Evolutionary conservation across 192 early-diverging fungal genomes (phyloP).

Genomic region (Nowakowskiella sp.): DNA sequence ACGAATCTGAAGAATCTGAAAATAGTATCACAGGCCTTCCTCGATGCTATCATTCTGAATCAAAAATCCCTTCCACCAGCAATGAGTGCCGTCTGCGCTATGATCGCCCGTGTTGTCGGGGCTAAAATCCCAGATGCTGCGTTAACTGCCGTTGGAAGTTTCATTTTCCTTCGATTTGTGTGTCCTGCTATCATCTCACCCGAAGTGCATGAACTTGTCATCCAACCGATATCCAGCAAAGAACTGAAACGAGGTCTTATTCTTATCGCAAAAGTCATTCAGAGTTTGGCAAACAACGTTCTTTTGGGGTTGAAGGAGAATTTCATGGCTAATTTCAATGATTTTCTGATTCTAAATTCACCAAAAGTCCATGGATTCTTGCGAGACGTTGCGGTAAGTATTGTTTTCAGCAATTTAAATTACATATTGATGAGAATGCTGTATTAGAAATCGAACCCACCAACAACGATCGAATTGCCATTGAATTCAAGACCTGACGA

Average conservation of each 20-base stretch:
- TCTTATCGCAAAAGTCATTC: constrained; percentile 89
- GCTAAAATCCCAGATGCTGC: constrained; percentile 73
- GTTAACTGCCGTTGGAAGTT: constrained; percentile 83
- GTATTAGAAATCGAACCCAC: neutral
- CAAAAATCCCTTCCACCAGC: constrained; percentile 56
- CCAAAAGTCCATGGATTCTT: constrained; percentile 72
- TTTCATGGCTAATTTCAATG: constrained; percentile 89
- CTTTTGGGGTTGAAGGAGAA: constrained; percentile 89
- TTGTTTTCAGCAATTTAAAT: neutral
- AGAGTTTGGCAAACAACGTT: constrained; percentile 93
- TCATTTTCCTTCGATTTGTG: constrained; percentile 92
- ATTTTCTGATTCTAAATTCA: constrained; percentile 76
- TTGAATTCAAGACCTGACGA: constrained; percentile 6
- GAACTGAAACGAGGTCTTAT: constrained; percentile 81
- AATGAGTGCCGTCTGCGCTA: constrained; percentile 75
- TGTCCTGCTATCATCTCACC: constrained; percentile 93
- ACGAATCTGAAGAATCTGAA: constrained; percentile 75
- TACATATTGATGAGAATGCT: neutral
- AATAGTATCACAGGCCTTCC: constrained; percentile 61
- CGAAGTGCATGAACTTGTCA: constrained; percentile 68
- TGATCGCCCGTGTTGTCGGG: constrained; percentile 67
- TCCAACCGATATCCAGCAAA: constrained; percentile 45
- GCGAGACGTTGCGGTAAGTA: constrained; percentile 57
- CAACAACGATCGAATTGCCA: neutral
- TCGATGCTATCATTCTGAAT: constrained; percentile 78